Evolutionary conservation across 2,329 filamentous ascomycete species (phyloP).

Genomic region (Albophoma yamanashiensis): DNA sequence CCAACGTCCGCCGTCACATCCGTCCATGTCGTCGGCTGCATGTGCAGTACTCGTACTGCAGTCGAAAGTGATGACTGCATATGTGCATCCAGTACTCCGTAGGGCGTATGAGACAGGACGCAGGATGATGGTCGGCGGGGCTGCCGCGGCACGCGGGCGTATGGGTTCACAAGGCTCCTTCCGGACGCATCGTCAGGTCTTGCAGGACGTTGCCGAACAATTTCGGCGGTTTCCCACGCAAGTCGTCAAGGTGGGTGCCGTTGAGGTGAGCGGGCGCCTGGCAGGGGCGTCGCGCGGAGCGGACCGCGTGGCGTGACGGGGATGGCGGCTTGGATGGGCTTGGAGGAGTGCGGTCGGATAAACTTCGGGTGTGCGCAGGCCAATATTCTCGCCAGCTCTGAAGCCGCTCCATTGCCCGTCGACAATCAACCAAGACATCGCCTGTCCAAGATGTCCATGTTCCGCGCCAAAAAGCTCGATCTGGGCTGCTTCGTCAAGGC

Average conservation of each 20-base stretch:
- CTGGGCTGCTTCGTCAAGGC: conserved; percentile 80
- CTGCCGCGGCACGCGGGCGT: not conserved
- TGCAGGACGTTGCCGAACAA: not conserved
- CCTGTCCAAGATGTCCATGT: conserved; percentile 60
- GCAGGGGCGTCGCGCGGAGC: not conserved
- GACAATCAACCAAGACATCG: conserved; percentile 1
- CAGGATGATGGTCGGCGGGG: not conserved
- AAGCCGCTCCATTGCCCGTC: not conserved
- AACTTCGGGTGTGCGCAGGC: not conserved
- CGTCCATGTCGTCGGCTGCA: not conserved
- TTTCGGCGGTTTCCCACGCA: not conserved
- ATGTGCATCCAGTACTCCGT: not conserved
- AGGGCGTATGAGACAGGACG: not conserved
- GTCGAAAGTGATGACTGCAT: not conserved
- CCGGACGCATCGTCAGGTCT: not conserved
- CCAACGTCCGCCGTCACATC: not conserved
- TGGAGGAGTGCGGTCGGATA: not conserved
- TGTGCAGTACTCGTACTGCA: not conserved
- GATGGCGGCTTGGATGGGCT: not conserved
- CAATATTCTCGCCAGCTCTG: not conserved
- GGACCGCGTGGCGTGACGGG: not conserved
- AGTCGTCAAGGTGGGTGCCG: not conserved
- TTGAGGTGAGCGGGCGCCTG: not conserved
- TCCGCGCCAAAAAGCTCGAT: conserved; percentile 82
- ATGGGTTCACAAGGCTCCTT: not conserved